A percentile compares a stretch with the other conserved stretches of the same genome.
Conservation (phyloP, 768 basidiomycete species). For the Cubamyces lactineus region DNA sequence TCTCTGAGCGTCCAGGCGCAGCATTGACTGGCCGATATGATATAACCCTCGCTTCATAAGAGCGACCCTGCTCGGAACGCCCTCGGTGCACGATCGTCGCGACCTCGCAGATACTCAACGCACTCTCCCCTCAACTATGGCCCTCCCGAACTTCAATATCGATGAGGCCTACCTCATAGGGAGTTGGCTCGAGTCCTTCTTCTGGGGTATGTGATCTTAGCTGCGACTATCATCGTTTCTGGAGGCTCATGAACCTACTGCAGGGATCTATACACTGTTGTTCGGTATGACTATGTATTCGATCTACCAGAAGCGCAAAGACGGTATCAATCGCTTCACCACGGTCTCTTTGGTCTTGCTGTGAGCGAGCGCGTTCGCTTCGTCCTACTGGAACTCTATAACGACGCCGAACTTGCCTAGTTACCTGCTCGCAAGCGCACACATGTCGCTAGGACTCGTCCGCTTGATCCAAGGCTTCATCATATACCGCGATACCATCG, state of each 20-base stretch:
- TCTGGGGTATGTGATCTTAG: constrained; percentile 2
- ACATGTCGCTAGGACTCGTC: constrained; percentile 15
- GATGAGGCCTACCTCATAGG: constrained; percentile 14
- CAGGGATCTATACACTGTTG: background rate
- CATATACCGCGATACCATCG: constrained; percentile 10
- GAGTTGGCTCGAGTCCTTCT: constrained; percentile 5
- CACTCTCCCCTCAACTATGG: background rate
- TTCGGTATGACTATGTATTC: too few species aligned
- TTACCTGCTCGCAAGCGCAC: constrained; percentile 20
- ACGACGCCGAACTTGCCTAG: background rate
- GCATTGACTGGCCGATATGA: too few species aligned
- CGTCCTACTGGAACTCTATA: too few species aligned
- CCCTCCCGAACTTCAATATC: constrained; percentile 3
- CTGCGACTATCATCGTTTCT: background rate
- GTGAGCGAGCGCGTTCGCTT: background rate
- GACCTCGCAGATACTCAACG: too few species aligned
- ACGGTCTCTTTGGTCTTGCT: background rate
- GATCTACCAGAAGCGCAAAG: too few species aligned
- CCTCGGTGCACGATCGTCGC: too few species aligned
- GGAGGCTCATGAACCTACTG: background rate
- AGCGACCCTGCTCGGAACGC: too few species aligned
- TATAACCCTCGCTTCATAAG: too few species aligned
- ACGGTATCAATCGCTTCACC: too few species aligned
- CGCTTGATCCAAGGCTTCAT: constrained; percentile 21
- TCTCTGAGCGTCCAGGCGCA: too few species aligned